A percentile compares a stretch with the other conserved stretches of the same genome.
phyloP scores from a whole-genome alignment of 257 asterid species.

The Plectranthus barbatus region DNA sequence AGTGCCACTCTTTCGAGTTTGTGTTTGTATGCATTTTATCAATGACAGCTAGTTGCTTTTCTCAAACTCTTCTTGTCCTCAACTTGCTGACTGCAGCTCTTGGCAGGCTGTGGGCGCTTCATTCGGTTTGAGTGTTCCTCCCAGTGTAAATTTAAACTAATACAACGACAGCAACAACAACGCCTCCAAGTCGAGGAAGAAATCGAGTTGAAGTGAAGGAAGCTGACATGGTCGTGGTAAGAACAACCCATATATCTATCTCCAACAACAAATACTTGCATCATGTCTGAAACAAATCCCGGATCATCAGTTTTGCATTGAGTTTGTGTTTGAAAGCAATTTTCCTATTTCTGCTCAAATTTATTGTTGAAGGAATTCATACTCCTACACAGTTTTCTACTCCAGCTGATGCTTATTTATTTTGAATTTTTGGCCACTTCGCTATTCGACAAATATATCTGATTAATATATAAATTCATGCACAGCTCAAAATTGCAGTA shows the following conservation, averaged over 20 bases:
- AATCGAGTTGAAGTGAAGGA: constrained; percentile 39
- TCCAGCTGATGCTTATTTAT: not conserved
- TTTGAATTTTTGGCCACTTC: too few relatives aligned
- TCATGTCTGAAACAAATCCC: too few relatives aligned
- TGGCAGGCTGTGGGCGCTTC: constrained; percentile 90
- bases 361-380: not conserved
- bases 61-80: not conserved
- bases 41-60: too few relatives aligned
- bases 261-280: not conserved
- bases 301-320: constrained; percentile 8
- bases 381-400: not conserved
- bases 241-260: constrained; percentile 9
- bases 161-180: constrained; percentile 76
- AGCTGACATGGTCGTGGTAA: constrained; percentile 63
- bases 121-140: constrained; percentile 73
- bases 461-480: too few relatives aligned
- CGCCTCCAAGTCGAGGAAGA: constrained; percentile 74
- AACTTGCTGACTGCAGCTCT: not conserved
- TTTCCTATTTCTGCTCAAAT: not conserved
- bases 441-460: too few relatives aligned
- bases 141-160: constrained; percentile 56
- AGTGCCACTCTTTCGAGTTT: too few relatives aligned
- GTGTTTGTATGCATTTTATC: too few relatives aligned
- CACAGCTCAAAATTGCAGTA: too few relatives aligned
- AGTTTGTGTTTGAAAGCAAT: not conserved